phyloP scores from a whole-genome alignment of 352 stramenopile genomes.

The Phytopythium boreale region DNA sequence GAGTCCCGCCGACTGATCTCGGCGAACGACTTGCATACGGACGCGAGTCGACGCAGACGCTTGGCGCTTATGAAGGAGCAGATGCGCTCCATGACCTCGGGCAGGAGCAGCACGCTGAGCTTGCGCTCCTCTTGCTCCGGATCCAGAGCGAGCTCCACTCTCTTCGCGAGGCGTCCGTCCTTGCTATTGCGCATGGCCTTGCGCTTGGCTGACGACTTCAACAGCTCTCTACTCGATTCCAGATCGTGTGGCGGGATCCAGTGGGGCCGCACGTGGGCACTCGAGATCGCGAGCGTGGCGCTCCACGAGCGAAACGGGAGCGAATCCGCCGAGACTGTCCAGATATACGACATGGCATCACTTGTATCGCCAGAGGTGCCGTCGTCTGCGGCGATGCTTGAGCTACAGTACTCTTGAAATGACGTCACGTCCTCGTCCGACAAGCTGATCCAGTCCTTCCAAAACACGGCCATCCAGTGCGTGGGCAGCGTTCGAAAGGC shows the following conservation, averaged over 20 bases:
- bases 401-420: slow-evolving; percentile 32
- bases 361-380: neutral
- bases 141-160: slow-evolving; percentile 9
- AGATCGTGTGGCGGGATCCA: neutral
- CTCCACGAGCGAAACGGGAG: neutral
- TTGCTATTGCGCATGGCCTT: slow-evolving; percentile 13
- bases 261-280: neutral
- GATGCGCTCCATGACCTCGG: slow-evolving; percentile 65
- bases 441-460: slow-evolving; percentile 50
- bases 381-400: slow-evolving; percentile 12
- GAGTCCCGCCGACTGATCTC: slow-evolving; percentile 25
- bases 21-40: slow-evolving; percentile 48
- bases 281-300: neutral
- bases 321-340: neutral
- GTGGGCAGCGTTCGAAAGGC: slow-evolving; percentile 25
- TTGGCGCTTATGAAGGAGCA: slow-evolving; percentile 74
- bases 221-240: neutral
- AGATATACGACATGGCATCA: neutral
- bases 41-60: slow-evolving; percentile 52
- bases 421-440: slow-evolving; percentile 31
- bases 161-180: slow-evolving; percentile 9
- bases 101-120: slow-evolving; percentile 49
- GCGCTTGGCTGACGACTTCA: neutral
- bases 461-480: slow-evolving; percentile 51
- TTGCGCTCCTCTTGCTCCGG: slow-evolving; percentile 36